Percentiles rank a stretch among this genome's conserved stretches.
Conservation (phyloP, 495 filamentous ascomycete genomes). For the Neurospora sp. region DNA sequence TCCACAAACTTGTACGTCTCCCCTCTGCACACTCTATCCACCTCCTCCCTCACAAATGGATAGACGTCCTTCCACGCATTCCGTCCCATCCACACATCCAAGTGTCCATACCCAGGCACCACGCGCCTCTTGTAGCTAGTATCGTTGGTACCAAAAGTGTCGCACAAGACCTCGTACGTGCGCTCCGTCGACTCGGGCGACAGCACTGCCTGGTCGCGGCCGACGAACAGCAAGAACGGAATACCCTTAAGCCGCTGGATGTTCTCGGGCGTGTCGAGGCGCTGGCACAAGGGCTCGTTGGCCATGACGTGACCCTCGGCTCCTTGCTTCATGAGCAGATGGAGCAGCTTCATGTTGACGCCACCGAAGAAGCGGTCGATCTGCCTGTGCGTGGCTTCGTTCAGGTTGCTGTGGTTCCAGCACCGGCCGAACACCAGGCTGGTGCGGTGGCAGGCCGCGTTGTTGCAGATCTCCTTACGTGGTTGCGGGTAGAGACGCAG, state of each 20-base stretch:
- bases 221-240: slow-evolving; percentile 49
- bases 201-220: slow-evolving; percentile 50
- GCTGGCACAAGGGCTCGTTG: slow-evolving; percentile 36
- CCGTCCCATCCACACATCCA: slow-evolving; percentile 59
- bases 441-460: slow-evolving; percentile 49
- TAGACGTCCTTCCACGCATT: slow-evolving; percentile 54
- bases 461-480: slow-evolving; percentile 50
- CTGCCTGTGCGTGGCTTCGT: slow-evolving; percentile 53
- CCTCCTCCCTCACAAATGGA: slow-evolving; percentile 46
- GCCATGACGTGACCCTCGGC: slow-evolving; percentile 39
- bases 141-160: slow-evolving; percentile 36
- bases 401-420: slow-evolving; percentile 56
- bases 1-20: slow-evolving; percentile 28
- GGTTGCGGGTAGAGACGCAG: slow-evolving; percentile 51
- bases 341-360: slow-evolving; percentile 49
- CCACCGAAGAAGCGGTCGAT: slow-evolving; percentile 53
- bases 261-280: slow-evolving; percentile 40
- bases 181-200: slow-evolving; percentile 47
- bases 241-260: slow-evolving; percentile 43
- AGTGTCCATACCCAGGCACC: slow-evolving; percentile 54
- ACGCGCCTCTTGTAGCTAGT: slow-evolving; percentile 41
- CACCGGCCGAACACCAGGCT: slow-evolving; percentile 54
- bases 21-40: slow-evolving; percentile 39
- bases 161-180: slow-evolving; percentile 46
- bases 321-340: slow-evolving; percentile 49